phyloP scores from a whole-genome alignment of 768 basidiomycete species.

The Lactarius tabidus region DNA sequence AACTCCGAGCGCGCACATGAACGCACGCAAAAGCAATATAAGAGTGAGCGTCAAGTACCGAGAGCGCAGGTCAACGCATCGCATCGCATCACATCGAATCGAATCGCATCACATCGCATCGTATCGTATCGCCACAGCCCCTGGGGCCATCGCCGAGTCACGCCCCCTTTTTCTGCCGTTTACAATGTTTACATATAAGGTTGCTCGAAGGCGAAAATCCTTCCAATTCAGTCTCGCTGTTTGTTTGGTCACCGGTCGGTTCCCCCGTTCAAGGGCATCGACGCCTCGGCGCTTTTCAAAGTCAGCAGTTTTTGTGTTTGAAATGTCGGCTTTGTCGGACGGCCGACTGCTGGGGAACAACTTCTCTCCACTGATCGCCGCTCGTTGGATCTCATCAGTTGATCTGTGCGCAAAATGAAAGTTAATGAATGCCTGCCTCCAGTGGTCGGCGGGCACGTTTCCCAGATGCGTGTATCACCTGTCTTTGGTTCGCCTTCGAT shows the following conservation, averaged over 20 bases:
- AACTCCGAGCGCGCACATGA: slow-evolving; percentile 4
- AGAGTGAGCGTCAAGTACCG: background rate
- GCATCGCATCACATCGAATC: background rate
- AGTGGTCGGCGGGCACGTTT: slow-evolving; percentile 18
- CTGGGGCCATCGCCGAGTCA: slow-evolving; percentile 10
- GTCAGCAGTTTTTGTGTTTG: slow-evolving; percentile 1
- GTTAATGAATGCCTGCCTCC: slow-evolving; percentile 18
- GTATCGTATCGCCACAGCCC: slow-evolving; percentile 14
- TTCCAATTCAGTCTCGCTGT: slow-evolving; percentile 24
- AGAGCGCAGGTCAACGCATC: background rate
- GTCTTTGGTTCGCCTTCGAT: background rate
- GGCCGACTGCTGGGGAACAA: background rate
- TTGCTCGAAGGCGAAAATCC: slow-evolving; percentile 27
- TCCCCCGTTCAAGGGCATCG: background rate
- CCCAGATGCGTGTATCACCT: slow-evolving; percentile 7
- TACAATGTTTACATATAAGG: slow-evolving; percentile 20
- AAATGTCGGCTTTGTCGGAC: slow-evolving; percentile 1
- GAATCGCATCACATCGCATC: background rate
- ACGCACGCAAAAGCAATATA: background rate
- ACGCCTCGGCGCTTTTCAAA: slow-evolving; percentile 2
- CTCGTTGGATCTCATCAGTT: slow-evolving; percentile 18
- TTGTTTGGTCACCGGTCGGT: slow-evolving; percentile 24
- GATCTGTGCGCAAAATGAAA: slow-evolving; percentile 14
- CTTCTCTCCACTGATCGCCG: slow-evolving; percentile 12
- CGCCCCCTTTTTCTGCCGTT: slow-evolving; percentile 1